Evolutionary conservation across 768 basidiomycete genomes (phyloP), one percentile per base, ranked within the genome.

Genomic region (Pholiota molesta): DNA sequence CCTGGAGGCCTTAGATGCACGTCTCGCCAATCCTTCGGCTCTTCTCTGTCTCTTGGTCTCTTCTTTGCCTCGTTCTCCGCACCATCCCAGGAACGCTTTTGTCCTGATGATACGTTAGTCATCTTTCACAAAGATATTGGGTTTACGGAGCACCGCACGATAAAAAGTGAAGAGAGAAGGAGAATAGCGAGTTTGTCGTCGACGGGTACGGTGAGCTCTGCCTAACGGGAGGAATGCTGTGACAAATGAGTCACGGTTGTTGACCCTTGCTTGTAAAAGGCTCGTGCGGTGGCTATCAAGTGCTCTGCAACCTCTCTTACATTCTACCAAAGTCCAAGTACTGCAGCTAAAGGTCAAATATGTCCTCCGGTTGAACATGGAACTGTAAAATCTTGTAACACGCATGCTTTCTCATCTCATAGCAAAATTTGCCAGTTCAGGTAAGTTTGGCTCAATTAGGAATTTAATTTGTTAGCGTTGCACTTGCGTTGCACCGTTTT

Each of bases 61-160:
- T 91, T 91, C 69, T 83, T 70, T 42, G 75, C 68, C 57, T 78
- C 80, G 69, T 69, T 70, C 71, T 80, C 78, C 63, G 67, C 71
- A 63, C 83, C 87, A 70, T 91, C 89, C 87, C 86, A 86, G 65
- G 87, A 77, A 75, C 91, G 89, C 88, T 92, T 92, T 74, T 83
- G 80, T 82, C 91, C 91, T 92, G 91, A 83, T 81, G 87, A 80
- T 73, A 86, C 76, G 85, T 93, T 90, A 92, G 91, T 86, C 89
- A 92, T 84, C 77, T 83, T 82, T 72, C 59, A 69, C 52, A 70
- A 62, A 60, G 57, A 74, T 70, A 77, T 76, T 74, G 69, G 83
- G 81, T 81, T 88, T 89, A 89, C 87, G 80, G 83, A 80, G 83
- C 83, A 88, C 89, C 89, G 88, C 89, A 91, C 88, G 89, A 90